Evolutionary conservation across 352 stramenopile species (phyloP).

Genomic region (Pythium apleroticum): DNA sequence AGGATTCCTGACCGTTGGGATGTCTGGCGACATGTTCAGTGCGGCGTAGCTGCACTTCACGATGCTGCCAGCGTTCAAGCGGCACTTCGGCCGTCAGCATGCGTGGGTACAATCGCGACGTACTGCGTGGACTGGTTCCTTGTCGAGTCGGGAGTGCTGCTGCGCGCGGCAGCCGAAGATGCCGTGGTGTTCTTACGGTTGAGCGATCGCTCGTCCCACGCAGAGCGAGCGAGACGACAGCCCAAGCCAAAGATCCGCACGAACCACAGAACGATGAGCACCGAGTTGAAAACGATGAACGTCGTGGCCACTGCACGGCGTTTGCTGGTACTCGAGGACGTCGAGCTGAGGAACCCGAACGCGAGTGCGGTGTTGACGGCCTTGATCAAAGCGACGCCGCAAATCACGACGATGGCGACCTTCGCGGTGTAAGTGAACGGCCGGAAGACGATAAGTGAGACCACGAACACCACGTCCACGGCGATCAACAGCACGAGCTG

Average conservation of each 20-base stretch:
- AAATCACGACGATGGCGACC: neutral
- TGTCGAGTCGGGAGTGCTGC: slow-evolving; percentile 1
- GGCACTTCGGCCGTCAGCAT: neutral
- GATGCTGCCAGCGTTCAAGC: too few species aligned
- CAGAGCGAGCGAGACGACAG: neutral
- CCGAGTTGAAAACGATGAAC: slow-evolving; percentile 26
- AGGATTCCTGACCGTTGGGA: too few species aligned
- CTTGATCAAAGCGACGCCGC: slow-evolving; percentile 8
- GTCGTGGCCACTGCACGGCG: slow-evolving; percentile 7
- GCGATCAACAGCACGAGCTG: slow-evolving; percentile 23
- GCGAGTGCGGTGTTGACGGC: slow-evolving; percentile 20
- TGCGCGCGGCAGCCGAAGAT: neutral
- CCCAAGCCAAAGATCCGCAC: slow-evolving; percentile 13
- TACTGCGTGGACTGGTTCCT: neutral
- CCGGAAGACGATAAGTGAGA: slow-evolving; percentile 12
- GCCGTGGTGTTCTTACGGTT: slow-evolving; percentile 3
- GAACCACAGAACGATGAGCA: slow-evolving; percentile 27
- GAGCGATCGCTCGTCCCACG: neutral
- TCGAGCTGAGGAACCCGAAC: slow-evolving; percentile 21
- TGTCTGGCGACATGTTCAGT: too few species aligned
- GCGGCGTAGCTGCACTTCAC: too few species aligned
- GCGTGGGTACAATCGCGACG: neutral
- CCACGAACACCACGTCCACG: slow-evolving; percentile 23
- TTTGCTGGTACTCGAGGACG: neutral
- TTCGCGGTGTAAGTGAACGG: slow-evolving; percentile 18